Percentiles rank a stretch among this genome's conserved stretches.
Evolutionary conservation across 1,139 yeast species (phyloP).

Genomic region (Geotrichum citri-aurantii): DNA sequence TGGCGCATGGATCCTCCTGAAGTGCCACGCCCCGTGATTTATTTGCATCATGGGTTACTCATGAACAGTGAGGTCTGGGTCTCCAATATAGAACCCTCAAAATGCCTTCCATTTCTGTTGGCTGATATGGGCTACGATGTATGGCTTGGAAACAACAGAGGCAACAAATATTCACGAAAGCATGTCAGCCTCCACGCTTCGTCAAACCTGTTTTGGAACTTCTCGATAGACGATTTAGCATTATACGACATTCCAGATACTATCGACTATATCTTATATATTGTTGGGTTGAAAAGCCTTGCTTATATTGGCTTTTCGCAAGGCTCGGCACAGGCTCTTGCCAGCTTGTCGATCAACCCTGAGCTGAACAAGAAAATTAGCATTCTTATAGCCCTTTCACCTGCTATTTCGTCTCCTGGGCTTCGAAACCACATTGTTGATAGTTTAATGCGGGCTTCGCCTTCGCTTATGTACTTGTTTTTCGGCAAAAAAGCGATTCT

Average conservation of each 20-base stretch:
- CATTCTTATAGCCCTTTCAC: slow-evolving; percentile 75
- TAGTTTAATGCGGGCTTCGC: slow-evolving; percentile 71
- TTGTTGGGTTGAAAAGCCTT: slow-evolving; percentile 42
- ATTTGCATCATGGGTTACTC: slow-evolving; percentile 83
- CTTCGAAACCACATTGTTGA: slow-evolving; percentile 71
- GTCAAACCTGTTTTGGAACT: slow-evolving; percentile 69
- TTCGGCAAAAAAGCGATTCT: slow-evolving; percentile 71
- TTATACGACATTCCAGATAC: slow-evolving; percentile 75
- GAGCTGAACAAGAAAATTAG: slow-evolving; percentile 63
- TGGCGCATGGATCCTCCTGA: slow-evolving; percentile 30
- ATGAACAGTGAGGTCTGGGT: slow-evolving; percentile 93
- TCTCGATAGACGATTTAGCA: slow-evolving; percentile 81
- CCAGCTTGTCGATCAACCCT: slow-evolving; percentile 67
- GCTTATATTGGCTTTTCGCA: slow-evolving; percentile 83
- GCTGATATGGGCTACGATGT: slow-evolving; percentile 83
- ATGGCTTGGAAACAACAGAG: slow-evolving; percentile 87
- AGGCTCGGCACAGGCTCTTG: slow-evolving; percentile 89
- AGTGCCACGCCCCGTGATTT: slow-evolving; percentile 47
- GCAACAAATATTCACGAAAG: slow-evolving; percentile 74
- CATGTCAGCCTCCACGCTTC: slow-evolving; percentile 42
- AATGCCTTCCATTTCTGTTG: slow-evolving; percentile 68
- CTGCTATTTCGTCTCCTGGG: slow-evolving; percentile 92
- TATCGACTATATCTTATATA: slow-evolving; percentile 53
- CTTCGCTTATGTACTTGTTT: slow-evolving; percentile 62
- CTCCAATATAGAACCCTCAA: slow-evolving; percentile 49